Percentiles rank a stretch among this genome's conserved stretches.
phyloP scores from a whole-genome alignment of 371 early-diverging fungal species.

The Syncephalis plumigaleata region DNA sequence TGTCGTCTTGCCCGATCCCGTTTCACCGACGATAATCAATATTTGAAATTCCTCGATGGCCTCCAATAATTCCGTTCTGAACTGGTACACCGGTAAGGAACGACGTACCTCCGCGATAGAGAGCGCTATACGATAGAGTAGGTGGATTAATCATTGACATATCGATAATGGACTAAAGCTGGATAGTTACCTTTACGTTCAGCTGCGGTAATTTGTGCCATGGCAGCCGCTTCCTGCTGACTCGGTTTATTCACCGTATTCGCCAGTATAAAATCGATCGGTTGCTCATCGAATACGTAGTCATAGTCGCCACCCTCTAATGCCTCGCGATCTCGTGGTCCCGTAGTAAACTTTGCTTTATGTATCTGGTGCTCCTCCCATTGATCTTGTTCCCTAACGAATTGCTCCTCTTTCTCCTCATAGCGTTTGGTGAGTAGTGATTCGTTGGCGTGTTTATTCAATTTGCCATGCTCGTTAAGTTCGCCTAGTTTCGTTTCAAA shows the following conservation, averaged over 20 bases:
- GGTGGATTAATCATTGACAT: slow-evolving; percentile 2
- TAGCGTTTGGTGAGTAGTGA: slow-evolving; percentile 75
- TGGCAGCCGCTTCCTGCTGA: slow-evolving; percentile 21
- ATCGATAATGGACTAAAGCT: too few species aligned
- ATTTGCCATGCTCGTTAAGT: slow-evolving; percentile 68
- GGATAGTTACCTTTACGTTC: slow-evolving; percentile 26
- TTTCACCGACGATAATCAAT: slow-evolving; percentile 91
- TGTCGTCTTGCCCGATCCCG: slow-evolving; percentile 98
- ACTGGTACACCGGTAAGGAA: slow-evolving; percentile 80
- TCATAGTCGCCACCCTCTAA: slow-evolving; percentile 57
- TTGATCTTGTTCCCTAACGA: slow-evolving; percentile 81
- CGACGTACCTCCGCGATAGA: slow-evolving; percentile 78
- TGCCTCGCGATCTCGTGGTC: slow-evolving; percentile 14
- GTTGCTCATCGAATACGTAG: slow-evolving; percentile 88
- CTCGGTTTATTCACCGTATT: slow-evolving; percentile 36
- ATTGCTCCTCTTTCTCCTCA: slow-evolving; percentile 49
- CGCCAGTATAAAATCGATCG: slow-evolving; percentile 79
- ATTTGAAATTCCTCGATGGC: slow-evolving; percentile 78
- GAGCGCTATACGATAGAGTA: slow-evolving; percentile 43
- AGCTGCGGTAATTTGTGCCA: slow-evolving; percentile 27
- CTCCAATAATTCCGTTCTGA: slow-evolving; percentile 59
- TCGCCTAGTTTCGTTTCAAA: slow-evolving; percentile 39
- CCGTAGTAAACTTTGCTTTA: slow-evolving; percentile 32
- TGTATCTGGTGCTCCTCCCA: slow-evolving; percentile 82
- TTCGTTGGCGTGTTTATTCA: slow-evolving; percentile 83